Evolutionary conservation across 129 eudicot species (phyloP).

Genomic region (Tanacetum coccineum): DNA sequence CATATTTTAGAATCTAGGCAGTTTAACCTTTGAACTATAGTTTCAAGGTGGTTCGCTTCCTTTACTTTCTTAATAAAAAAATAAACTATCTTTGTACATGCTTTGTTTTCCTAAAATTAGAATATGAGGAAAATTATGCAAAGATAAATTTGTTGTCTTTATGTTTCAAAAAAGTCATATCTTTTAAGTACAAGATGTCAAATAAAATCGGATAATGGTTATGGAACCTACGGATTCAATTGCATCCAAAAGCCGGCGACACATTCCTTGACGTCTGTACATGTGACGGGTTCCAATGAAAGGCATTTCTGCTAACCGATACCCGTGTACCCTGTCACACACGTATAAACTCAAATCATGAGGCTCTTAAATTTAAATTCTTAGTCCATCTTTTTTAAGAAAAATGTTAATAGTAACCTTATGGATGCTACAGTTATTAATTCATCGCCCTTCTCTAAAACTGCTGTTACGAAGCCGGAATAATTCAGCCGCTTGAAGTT

Average conservation of each 20-base stretch:
- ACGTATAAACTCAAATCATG: constrained; percentile 4
- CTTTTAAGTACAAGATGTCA: not conserved
- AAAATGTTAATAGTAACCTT: constrained; percentile 44
- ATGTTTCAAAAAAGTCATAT: not conserved
- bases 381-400: not conserved
- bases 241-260: constrained; percentile 78
- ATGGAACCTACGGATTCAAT: constrained; percentile 61
- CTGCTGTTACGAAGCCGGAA: constrained; percentile 56
- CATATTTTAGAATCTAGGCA: too few relatives aligned
- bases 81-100: too few relatives aligned
- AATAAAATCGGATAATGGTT: not conserved
- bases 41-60: too few relatives aligned
- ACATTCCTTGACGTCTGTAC: constrained; percentile 96
- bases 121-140: too few relatives aligned
- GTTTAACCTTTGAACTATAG: too few relatives aligned
- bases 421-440: constrained; percentile 70
- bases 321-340: constrained; percentile 64
- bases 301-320: constrained; percentile 93
- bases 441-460: constrained; percentile 80
- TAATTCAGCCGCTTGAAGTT: constrained; percentile 75
- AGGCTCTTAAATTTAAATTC: not conserved
- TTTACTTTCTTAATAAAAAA: too few relatives aligned
- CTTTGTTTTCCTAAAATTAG: too few relatives aligned
- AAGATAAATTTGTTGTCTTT: too few relatives aligned
- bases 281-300: constrained; percentile 85